Base-by-base conservation (phyloP, 768 basidiomycete genomes). In the Russula lepida region DNA sequence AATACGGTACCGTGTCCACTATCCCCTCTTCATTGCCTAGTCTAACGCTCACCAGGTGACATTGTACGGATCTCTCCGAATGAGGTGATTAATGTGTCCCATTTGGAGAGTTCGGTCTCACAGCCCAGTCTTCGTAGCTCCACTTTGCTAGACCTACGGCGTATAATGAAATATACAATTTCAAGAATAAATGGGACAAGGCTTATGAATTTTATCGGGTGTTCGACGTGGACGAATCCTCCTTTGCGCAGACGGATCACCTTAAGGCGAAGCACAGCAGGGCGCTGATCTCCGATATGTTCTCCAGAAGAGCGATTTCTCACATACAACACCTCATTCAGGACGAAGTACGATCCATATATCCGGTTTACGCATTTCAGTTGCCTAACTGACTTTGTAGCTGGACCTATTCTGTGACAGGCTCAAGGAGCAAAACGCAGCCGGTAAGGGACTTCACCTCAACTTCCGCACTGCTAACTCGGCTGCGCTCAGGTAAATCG, bases 281-380 rank as follows among this genome's bases (percentile, higher is more conserved):
- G 47, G 70, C 68, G 1, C 55, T 74, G 32, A 56, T 78, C 44
- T 66, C 67, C 43, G 70, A 72, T 30, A 69, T 76, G n/a, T 78
- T 80, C 64, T 75, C 77, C 9, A 70, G 72, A 47, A 71, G 73
- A 21, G 70, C 75, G 2, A 69, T 74, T 28, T 48, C 74, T 17
- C 67, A 70, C 17, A 60, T 78, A n/a, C 76, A 78, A 58, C 55
- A 62, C 56, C 51, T 72, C 2, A 67, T 78, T 11, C 72, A 71
- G 56, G 63, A 61, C 37, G 70, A 71, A 64, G 74, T 75, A 60
- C 33, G 54, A 28, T n/a, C 4, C 2, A 35, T n/a, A n/a, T 13
- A 21, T 23, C 43, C 50, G 41, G 6, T 43, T 30, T n/a, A 6
- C 48, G 35, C 28, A 11, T 25, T 1, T 35, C 19, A 4, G 19